phyloP scores from a whole-genome alignment of 371 early-diverging fungal genomes.

The Mortierella sp. region DNA sequence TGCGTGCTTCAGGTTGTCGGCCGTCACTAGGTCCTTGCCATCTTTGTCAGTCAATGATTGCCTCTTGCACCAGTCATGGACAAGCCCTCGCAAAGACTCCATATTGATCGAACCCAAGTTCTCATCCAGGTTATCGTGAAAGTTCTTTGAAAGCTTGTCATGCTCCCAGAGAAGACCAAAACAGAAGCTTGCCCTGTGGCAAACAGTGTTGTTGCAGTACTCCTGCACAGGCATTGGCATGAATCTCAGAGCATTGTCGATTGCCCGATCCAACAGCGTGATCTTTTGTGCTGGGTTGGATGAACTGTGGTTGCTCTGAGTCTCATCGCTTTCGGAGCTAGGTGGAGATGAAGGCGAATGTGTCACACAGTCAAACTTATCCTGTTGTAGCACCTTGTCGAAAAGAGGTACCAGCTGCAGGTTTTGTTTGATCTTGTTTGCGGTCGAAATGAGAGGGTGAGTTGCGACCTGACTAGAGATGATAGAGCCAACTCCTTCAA shows the following conservation, averaged over 20 bases:
- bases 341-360: constrained; percentile 22
- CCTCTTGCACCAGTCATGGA: constrained; percentile 40
- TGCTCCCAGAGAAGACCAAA: constrained; percentile 54
- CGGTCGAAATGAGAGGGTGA: constrained; percentile 26
- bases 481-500: constrained; percentile 53
- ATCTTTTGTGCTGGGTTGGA: constrained; percentile 21
- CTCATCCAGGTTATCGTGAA: constrained; percentile 51
- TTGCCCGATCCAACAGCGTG: constrained; percentile 33
- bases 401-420: constrained; percentile 38
- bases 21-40: constrained; percentile 33
- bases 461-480: constrained; percentile 48
- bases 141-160: constrained; percentile 49
- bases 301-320: constrained; percentile 9
- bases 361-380: constrained; percentile 37
- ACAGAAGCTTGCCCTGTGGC: constrained; percentile 51
- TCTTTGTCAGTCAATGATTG: constrained; percentile 34
- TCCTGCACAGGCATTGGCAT: constrained; percentile 39
- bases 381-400: constrained; percentile 40
- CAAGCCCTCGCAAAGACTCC: constrained; percentile 40
- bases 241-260: constrained; percentile 38
- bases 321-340: constrained; percentile 8
- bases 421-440: constrained; percentile 40
- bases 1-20: constrained; percentile 33
- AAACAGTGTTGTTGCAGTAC: constrained; percentile 51
- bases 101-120: constrained; percentile 51